Percentiles rank a stretch among this genome's conserved stretches.
These are phyloP conservation scores for Scleroderma bovista DNA, from an alignment of 768 basidiomycete genomes.

Conservation along the genomic window DNA sequence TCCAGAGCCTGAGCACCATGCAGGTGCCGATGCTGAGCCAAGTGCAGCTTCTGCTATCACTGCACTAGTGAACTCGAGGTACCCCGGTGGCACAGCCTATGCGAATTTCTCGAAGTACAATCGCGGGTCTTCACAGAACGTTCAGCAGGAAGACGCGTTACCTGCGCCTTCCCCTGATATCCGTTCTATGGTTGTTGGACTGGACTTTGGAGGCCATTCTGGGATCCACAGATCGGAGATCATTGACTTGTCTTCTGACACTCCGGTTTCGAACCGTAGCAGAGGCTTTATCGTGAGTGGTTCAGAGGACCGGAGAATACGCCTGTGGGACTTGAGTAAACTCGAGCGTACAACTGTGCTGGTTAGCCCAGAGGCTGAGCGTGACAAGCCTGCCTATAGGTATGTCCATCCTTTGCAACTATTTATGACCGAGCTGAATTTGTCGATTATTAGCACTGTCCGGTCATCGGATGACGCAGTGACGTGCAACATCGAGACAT, in stretches of 20 bases:
- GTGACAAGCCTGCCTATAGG: constrained; percentile 77
- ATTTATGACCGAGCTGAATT: neutral
- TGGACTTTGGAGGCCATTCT: constrained; percentile 73
- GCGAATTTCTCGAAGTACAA: constrained; percentile 20
- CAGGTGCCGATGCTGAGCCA: constrained; percentile 51
- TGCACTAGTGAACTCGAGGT: constrained; percentile 68
- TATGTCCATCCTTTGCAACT: constrained; percentile 23
- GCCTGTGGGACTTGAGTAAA: constrained; percentile 81
- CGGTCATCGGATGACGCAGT: constrained; percentile 37
- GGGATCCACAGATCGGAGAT: constrained; percentile 48
- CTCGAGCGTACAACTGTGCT: constrained; percentile 71
- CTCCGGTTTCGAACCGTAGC: constrained; percentile 34
- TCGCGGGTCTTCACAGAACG: constrained; percentile 29
- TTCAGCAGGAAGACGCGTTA: constrained; percentile 29
- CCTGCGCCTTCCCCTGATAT: constrained; percentile 58
- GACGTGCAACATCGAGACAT: constrained; percentile 59
- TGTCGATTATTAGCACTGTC: constrained; percentile 26
- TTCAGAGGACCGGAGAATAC: constrained; percentile 83
- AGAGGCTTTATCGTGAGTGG: constrained; percentile 81
- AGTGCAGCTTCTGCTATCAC: constrained; percentile 74
- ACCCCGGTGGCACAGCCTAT: constrained; percentile 33
- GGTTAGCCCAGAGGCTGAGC: constrained; percentile 71
- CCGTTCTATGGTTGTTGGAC: constrained; percentile 62
- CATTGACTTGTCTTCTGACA: constrained; percentile 37
- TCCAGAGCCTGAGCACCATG: constrained; percentile 48